phyloP scores from a whole-genome alignment of 2,329 filamentous ascomycete genomes.

The Thelonectria blattea region DNA sequence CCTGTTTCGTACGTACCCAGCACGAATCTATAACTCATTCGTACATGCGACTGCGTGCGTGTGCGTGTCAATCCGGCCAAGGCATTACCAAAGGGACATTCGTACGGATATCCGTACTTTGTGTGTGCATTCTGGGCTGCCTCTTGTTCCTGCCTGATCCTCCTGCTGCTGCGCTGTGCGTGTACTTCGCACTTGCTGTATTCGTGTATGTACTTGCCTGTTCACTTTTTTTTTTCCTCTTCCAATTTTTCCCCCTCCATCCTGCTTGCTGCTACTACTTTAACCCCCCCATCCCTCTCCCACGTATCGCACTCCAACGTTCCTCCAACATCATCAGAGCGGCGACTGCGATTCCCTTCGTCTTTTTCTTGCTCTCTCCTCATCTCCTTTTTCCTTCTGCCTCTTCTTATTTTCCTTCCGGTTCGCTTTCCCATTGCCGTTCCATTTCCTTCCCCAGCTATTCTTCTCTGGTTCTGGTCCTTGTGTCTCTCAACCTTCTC shows the following conservation, averaged over 20 bases:
- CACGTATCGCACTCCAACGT: conserved; percentile 22
- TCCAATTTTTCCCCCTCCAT: not conserved
- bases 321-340: conserved; percentile 27
- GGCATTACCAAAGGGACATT: too few species aligned
- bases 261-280: not conserved
- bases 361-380: conserved; percentile 29
- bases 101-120: not conserved
- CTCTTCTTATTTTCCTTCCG: conserved; percentile 14
- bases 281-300: conserved; percentile 4
- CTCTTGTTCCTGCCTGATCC: not conserved
- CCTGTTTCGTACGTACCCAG: not conserved
- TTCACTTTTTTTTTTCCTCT: not conserved
- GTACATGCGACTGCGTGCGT: not conserved
- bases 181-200: too few species aligned
- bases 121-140: not conserved
- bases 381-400: conserved; percentile 28
- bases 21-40: not conserved
- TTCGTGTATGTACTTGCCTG: not conserved
- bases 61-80: conserved; percentile 3
- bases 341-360: conserved; percentile 33
- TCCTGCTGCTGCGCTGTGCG: not conserved
- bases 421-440: conserved; percentile 12
- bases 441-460: conserved; percentile 19
- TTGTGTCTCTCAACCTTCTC: not conserved
- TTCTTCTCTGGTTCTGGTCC: not conserved